These are phyloP conservation scores for Talaromyces thailandensis DNA, from an alignment of 495 filamentous ascomycete genomes.

Conservation along the genomic window DNA sequence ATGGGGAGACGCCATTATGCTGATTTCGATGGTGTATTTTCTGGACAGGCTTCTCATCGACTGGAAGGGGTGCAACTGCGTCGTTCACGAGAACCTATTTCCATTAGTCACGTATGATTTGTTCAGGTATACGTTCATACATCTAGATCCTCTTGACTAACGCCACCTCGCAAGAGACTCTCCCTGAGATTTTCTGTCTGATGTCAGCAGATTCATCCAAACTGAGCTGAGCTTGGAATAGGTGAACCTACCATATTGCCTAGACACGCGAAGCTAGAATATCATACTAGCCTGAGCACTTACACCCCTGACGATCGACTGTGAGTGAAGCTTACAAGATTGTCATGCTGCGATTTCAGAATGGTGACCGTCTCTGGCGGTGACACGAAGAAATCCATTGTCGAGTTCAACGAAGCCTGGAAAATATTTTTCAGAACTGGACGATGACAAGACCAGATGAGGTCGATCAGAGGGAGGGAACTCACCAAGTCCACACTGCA, in stretches of 20 bases:
- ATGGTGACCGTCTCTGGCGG: constrained; percentile 39
- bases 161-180: constrained; percentile 53
- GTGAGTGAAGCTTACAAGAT: constrained; percentile 32
- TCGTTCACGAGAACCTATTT: constrained; percentile 47
- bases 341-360: constrained; percentile 44
- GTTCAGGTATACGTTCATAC: constrained; percentile 25
- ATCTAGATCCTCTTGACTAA: constrained; percentile 51
- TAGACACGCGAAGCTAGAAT: constrained; percentile 34
- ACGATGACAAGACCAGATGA: neutral
- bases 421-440: neutral
- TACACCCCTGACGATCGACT: neutral
- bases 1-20: constrained; percentile 12
- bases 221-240: neutral
- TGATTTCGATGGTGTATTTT: neutral
- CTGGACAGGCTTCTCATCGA: neutral
- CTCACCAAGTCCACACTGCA: neutral
- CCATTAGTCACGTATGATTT: constrained; percentile 13
- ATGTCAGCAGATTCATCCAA: constrained; percentile 3
- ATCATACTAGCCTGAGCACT: constrained; percentile 3
- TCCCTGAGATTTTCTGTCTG: constrained; percentile 48
- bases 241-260: constrained; percentile 27
- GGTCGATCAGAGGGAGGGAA: neutral
- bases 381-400: neutral
- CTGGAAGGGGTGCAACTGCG: constrained; percentile 1
- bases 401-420: neutral